Evolutionary conservation across 1,284 basidiomycete species (phyloP).

Genomic region (Trametes sp.): DNA sequence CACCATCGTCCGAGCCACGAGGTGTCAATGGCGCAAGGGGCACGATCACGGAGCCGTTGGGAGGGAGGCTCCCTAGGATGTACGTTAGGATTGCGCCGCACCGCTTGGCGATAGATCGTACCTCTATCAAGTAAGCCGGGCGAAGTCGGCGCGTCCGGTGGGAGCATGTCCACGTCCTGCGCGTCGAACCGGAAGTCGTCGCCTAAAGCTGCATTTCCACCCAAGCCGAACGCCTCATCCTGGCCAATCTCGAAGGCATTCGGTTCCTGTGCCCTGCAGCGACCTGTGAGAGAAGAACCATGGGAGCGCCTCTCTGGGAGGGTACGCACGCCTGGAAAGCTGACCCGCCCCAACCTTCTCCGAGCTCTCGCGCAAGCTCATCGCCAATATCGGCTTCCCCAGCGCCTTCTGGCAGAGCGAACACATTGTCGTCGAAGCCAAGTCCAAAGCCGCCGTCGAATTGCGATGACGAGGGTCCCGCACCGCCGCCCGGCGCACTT

Average conservation of each 20-base stretch:
- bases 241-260: conserved; percentile 19
- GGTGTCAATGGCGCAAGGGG: conserved; percentile 36
- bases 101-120: not conserved
- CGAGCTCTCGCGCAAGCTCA: conserved; percentile 75
- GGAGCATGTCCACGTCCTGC: conserved; percentile 16
- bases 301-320: too few relatives aligned
- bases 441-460: conserved; percentile 52
- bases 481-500: conserved; percentile 38
- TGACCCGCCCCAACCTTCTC: conserved; percentile 66
- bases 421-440: conserved; percentile 58
- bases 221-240: conserved; percentile 7
- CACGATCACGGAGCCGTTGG: conserved; percentile 35
- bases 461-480: conserved; percentile 64
- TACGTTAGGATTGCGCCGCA: not conserved
- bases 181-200: conserved; percentile 35
- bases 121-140: conserved; percentile 6
- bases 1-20: conserved; percentile 17
- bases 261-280: not conserved
- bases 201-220: conserved; percentile 19
- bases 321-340: conserved; percentile 13
- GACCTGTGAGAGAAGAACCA: not conserved
- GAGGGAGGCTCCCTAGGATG: conserved; percentile 19
- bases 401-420: conserved; percentile 58
- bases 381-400: conserved; percentile 69
- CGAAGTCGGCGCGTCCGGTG: not conserved